Base-by-base conservation (phyloP, 2,329 filamentous ascomycete species). In the Byssoonygena ceratinophila region DNA sequence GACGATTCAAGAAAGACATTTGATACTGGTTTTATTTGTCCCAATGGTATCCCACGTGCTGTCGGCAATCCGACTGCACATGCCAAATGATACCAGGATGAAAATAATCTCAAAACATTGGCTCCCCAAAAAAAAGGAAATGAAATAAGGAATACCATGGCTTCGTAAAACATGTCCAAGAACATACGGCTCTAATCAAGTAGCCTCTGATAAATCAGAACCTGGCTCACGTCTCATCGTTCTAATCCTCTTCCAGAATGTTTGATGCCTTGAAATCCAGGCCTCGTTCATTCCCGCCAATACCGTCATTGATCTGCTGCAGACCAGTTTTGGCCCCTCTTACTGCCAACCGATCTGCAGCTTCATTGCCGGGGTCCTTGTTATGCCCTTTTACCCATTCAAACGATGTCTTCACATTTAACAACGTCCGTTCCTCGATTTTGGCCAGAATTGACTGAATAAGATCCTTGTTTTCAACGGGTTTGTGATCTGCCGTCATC, bases 371-470 rank as follows among this genome's bases (percentile, higher is more conserved):
- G 2, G 72, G 67, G 59, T 87, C 75, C 41, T 75, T 75, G 23
- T 76, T 77, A 65, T 98, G 92, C 0, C 89, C 92, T 69, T 94
- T 95, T 44, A 96, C 82, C 90, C 90, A 97, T 57, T 82, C 77
- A 62, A 95, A 92, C 51, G 78, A 71, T 0, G 87, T 94, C 58
- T 74, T 70, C 2, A 76, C 76, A 14, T 79, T 80, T 0, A 75
- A 71, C 50, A 70, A 72, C 46, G 80, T 76, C 46, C 87, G 77
- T 65, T 87, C 79, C 22, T 85, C 80, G 46, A 96, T 85, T 61
- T 80, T 79, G 5, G 76, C 73, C 37, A 89, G 71, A 44, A 94
- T 82, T 2, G 78, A 78, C 64, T 85, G 78, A 53, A 97, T 78
- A 18, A 97, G 71, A 62, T 98, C 92, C 62, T 81, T 81, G 66